A percentile compares a stretch with the other conserved stretches of the same genome.
phyloP scores from a whole-genome alignment of 2,329 filamentous ascomycete species.

The Ophiostoma ulmi region DNA sequence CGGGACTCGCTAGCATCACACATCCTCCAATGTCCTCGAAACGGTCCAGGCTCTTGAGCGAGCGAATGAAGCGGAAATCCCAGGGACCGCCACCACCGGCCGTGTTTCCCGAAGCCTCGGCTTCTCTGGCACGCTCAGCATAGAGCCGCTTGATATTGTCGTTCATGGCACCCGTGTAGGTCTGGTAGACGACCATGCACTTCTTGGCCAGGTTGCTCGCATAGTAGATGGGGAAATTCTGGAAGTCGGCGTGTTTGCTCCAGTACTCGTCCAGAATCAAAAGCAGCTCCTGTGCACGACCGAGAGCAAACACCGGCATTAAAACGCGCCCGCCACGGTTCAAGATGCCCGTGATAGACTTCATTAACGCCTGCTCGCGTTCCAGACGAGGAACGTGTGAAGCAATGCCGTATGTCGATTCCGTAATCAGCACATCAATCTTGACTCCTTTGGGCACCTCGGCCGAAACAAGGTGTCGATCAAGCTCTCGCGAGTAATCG shows the following conservation, averaged over 20 bases:
- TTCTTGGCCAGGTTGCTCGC: conserved; percentile 90
- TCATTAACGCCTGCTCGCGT: conserved; percentile 90
- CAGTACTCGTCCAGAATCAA: conserved; percentile 97
- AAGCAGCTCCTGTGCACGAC: conserved; percentile 86
- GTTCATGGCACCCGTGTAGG: conserved; percentile 97
- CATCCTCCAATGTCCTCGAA: conserved; percentile 95
- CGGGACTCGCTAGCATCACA: conserved; percentile 94
- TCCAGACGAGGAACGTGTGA: conserved; percentile 87
- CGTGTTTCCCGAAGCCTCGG: conserved; percentile 71
- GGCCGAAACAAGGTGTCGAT: conserved; percentile 90
- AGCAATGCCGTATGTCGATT: conserved; percentile 94
- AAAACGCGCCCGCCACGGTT: conserved; percentile 88
- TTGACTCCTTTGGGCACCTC: conserved; percentile 84
- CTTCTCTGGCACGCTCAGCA: conserved; percentile 83
- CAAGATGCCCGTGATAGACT: conserved; percentile 83
- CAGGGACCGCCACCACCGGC: conserved; percentile 79
- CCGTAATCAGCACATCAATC: conserved; percentile 93
- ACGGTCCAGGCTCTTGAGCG: conserved; percentile 84
- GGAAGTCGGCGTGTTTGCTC: conserved; percentile 80
- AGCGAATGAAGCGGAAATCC: conserved; percentile 94
- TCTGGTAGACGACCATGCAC: conserved; percentile 98
- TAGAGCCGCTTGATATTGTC: conserved; percentile 98
- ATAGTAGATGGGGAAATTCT: conserved; percentile 93
- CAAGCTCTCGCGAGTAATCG: conserved; percentile 93
- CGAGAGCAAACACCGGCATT: conserved; percentile 92